Evolutionary conservation across 352 stramenopile species (phyloP), one percentile per base, ranked within the genome.

Genomic region (Discostella stelligera): DNA sequence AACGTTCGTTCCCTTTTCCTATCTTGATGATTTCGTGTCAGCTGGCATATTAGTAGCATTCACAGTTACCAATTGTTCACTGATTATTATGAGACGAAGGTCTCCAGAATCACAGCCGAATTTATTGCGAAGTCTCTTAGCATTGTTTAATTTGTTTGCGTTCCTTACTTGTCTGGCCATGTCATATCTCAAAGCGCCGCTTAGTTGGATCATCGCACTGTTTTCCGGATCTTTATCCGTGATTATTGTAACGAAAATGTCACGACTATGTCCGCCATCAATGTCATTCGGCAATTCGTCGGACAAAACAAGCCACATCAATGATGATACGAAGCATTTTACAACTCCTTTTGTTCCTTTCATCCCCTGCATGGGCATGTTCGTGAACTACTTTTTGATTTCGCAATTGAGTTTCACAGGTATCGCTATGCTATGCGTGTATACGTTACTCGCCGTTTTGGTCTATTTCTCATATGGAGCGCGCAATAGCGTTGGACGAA

Each of bases 361-460:
- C 16, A 50, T 90, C 55, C 86, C 84, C 10, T 87, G 77, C 66
- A 39, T 88, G 20, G 87, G 83, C 23, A 44, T 44, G 37, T 44
- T 44, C 48, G 68, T 86, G 10, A 93, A 93, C 61, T 93, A 86
- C 78, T 90, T 87, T 67, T 71, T 93, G 27, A 83, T 93, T 50
- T 80, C 79, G 5, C 85, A 90, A 54, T 75, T 93, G 20, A 82
- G 83, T 61, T 77, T 82, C 25, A 58, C 66, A 20, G 85, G 83
- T 6, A 82, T 93, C 50, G 30, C 64, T 44, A 58, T 90, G 30
- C 67, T 91, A 2, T n/a, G 87, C 6, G 16, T 83, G 10, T 93
- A 86, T 66, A 58, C 86, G 21, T 37, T 66, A n/a, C 5, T 80
- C 27, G 39, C 69, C 14, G 61, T 70, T 14, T 20, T 79, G 11